Percentiles rank a stretch among this genome's conserved stretches.
These are phyloP conservation scores for Alternaria consortialis DNA, from an alignment of 2,329 filamentous ascomycete species.

Conservation along the genomic window DNA sequence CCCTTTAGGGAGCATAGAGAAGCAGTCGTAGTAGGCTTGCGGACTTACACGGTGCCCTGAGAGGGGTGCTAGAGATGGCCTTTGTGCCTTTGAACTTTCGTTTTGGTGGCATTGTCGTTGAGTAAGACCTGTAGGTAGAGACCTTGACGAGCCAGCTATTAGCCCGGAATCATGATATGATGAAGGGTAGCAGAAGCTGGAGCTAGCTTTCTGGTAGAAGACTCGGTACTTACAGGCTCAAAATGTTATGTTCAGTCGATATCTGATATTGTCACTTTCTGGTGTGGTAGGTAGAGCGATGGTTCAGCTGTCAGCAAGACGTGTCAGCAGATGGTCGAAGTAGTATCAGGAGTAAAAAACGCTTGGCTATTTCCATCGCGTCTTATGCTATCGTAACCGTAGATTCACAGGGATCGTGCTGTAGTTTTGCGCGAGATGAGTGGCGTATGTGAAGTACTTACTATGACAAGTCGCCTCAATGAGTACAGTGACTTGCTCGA, in stretches of 20 bases:
- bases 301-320: constrained; percentile 25
- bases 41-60: constrained; percentile 34
- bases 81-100: constrained; percentile 42
- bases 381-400: not conserved
- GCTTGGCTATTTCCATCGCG: not conserved
- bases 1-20: constrained; percentile 26
- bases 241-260: not conserved
- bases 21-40: constrained; percentile 14
- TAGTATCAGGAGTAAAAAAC: constrained; percentile 11
- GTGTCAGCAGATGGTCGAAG: constrained; percentile 24
- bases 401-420: not conserved
- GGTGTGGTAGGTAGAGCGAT: constrained; percentile 2
- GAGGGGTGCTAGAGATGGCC: constrained; percentile 21
- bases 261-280: not conserved
- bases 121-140: constrained; percentile 11
- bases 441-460: constrained; percentile 31
- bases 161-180: constrained; percentile 23
- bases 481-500: constrained; percentile 34
- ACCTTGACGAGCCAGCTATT: constrained; percentile 24
- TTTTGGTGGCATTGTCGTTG: constrained; percentile 45
- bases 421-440: constrained; percentile 1
- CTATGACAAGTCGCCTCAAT: constrained; percentile 26
- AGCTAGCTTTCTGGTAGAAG: not conserved
- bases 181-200: not conserved
- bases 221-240: constrained; percentile 21